phyloP scores from a whole-genome alignment of 352 stramenopile genomes.

The Globisporangium nodosum region DNA sequence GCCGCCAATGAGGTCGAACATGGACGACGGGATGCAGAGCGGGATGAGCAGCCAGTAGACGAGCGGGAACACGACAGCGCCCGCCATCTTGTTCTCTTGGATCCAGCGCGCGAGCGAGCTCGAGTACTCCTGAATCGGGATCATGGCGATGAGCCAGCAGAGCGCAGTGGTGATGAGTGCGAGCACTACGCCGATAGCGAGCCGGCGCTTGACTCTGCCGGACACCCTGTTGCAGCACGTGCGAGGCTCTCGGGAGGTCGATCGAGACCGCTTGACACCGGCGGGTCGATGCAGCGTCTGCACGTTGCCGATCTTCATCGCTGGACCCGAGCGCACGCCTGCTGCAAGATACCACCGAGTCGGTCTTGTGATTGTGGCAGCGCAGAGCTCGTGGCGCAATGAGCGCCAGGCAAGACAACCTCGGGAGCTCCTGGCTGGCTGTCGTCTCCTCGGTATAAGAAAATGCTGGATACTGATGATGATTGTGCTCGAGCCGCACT shows the following conservation, averaged over 20 bases:
- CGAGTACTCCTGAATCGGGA: constrained; percentile 44
- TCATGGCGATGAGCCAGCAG: constrained; percentile 17
- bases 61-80: constrained; percentile 50
- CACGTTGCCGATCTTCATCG: not conserved
- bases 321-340: not conserved
- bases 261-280: not conserved
- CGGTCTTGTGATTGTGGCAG: not conserved
- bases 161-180: constrained; percentile 8
- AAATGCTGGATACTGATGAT: not conserved
- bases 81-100: constrained; percentile 31
- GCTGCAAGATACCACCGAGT: not conserved
- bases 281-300: not conserved
- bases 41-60: constrained; percentile 48
- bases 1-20: constrained; percentile 58
- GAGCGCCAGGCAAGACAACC: not conserved
- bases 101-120: constrained; percentile 35
- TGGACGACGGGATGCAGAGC: constrained; percentile 56
- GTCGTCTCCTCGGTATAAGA: not conserved
- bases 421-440: not conserved
- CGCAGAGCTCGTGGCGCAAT: not conserved
- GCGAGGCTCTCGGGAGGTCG: not conserved
- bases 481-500: not conserved
- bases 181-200: constrained; percentile 20
- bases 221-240: constrained; percentile 5
- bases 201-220: constrained; percentile 13